These are phyloP conservation scores for Phalaenopsis aphrodite DNA, from an alignment of 106 monocot genomes.

Conservation along the genomic window DNA sequence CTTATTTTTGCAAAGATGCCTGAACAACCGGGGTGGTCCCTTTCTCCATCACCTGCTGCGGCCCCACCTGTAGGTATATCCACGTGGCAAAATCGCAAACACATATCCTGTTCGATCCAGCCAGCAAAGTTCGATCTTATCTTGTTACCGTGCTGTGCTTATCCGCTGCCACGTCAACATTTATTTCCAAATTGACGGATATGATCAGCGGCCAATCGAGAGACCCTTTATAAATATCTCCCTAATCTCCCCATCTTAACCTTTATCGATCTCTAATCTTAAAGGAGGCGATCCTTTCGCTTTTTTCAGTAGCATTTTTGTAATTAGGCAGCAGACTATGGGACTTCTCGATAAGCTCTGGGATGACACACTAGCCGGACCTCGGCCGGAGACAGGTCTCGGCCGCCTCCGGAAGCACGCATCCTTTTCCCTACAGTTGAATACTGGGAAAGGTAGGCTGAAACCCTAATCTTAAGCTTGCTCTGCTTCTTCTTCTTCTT, in stretches of 20 bases:
- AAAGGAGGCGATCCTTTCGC: neutral
- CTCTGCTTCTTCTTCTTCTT: neutral
- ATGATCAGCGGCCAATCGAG: neutral
- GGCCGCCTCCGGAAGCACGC: slow-evolving; percentile 40
- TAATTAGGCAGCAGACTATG: slow-evolving; percentile 19
- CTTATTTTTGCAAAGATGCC: no score
- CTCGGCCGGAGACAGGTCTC: slow-evolving; percentile 50
- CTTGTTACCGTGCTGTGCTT: neutral
- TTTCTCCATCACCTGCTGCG: neutral
- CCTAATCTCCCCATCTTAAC: neutral
- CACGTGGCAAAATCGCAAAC: neutral
- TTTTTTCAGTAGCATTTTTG: neutral
- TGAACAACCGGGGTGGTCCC: no score
- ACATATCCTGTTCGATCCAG: neutral
- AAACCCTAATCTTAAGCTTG: neutral
- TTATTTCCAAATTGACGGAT: neutral
- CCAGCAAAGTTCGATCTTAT: neutral
- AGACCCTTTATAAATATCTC: slow-evolving; percentile 3
- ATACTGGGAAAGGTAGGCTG: slow-evolving; percentile 28
- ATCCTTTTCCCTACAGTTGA: slow-evolving; percentile 21
- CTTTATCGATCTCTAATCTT: neutral
- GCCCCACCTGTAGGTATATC: neutral
- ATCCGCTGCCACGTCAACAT: slow-evolving; percentile 3
- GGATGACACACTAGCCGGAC: slow-evolving; percentile 77
- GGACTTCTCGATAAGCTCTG: slow-evolving; percentile 70